phyloP scores from a whole-genome alignment of 768 basidiomycete species.

The Russula virescens region DNA sequence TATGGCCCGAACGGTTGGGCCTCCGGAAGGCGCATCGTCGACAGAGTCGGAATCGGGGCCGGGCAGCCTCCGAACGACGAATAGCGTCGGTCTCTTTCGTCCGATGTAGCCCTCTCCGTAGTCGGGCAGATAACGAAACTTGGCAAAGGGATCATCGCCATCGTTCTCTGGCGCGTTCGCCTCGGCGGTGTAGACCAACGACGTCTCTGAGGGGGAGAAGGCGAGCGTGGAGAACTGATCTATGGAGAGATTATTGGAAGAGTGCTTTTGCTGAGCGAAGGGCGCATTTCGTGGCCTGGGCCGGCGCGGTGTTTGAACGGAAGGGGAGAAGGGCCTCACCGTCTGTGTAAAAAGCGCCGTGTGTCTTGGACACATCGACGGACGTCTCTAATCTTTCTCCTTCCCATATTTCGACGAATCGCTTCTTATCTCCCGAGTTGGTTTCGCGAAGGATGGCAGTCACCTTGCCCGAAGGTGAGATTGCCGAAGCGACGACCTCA shows the following conservation, averaged over 20 bases:
- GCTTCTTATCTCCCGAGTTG: conserved; percentile 21
- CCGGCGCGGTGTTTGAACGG: not conserved
- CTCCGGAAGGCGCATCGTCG: not conserved
- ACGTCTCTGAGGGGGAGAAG: conserved; percentile 22
- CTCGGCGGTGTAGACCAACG: conserved; percentile 23
- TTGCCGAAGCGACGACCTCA: conserved; percentile 21
- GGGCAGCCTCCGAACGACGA: conserved; percentile 7
- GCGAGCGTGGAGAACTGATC: conserved; percentile 20
- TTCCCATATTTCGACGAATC: conserved; percentile 30
- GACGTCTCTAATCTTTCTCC: conserved; percentile 23
- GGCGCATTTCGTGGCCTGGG: no score
- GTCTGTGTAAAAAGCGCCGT: conserved; percentile 29
- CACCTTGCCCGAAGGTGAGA: conserved; percentile 26
- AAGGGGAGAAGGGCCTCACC: conserved; percentile 22
- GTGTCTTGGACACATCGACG: conserved; percentile 24
- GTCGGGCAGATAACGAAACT: conserved; percentile 21
- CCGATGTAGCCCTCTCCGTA: conserved; percentile 21
- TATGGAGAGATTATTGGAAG: not conserved
- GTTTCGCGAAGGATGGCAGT: conserved; percentile 28
- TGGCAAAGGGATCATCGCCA: conserved; percentile 13
- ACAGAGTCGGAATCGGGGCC: not conserved
- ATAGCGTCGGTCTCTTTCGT: conserved; percentile 19
- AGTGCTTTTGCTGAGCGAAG: not conserved
- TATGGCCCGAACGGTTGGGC: conserved; percentile 6
- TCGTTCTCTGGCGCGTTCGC: conserved; percentile 17